Percentiles rank a stretch among this genome's conserved stretches.
Conservation (phyloP, 2,329 filamentous ascomycete species). For the Scedosporium apiospermum region DNA sequence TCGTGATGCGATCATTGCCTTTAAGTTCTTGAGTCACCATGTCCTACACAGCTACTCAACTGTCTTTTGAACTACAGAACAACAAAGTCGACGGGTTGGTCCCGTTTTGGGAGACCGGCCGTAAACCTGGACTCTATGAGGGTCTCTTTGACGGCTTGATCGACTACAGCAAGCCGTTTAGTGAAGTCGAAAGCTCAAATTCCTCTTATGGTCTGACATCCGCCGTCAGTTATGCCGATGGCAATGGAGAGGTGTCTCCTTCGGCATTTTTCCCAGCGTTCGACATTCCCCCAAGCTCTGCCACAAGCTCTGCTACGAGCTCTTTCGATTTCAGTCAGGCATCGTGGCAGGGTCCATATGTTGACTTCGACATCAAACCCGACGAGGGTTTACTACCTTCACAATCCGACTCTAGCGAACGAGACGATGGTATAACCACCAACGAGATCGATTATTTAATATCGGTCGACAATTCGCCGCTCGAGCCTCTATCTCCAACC, state of each 20-base stretch:
- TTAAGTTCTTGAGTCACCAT: not conserved
- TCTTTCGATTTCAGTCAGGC: not conserved
- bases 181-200: not conserved
- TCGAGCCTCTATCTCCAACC: not conserved
- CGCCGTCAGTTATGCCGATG: not conserved
- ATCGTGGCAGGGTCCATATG: not conserved
- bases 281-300: not conserved
- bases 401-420: not conserved
- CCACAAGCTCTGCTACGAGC: not conserved
- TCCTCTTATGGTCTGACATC: not conserved
- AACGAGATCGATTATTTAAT: not conserved
- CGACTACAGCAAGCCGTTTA: not conserved
- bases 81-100: not conserved
- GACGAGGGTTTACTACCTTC: not conserved
- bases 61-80: not conserved
- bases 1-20: not conserved
- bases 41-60: conserved; percentile 1
- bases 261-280: not conserved
- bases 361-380: not conserved
- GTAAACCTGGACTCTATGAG: not conserved
- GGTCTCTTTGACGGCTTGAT: not conserved
- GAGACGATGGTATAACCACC: not conserved
- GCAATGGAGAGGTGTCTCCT: not conserved
- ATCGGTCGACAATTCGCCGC: not conserved
- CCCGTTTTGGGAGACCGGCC: not conserved